A percentile compares a stretch with the other conserved stretches of the same genome.
phyloP scores from a whole-genome alignment of 2,329 filamentous ascomycete genomes.

The Golovinomyces cichoracearum region DNA sequence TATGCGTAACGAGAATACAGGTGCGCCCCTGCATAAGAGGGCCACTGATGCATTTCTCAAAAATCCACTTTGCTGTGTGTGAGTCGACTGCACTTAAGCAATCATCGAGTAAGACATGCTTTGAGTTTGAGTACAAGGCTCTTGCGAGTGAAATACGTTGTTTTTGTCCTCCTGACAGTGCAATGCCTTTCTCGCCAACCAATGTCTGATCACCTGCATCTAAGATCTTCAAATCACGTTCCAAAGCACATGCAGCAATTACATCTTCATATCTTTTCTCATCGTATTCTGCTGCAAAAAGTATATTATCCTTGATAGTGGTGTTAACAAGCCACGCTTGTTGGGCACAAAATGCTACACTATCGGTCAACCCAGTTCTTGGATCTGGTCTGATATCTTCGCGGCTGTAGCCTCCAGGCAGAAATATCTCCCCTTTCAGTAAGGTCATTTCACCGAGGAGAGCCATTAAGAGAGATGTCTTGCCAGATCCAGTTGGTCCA shows the following conservation, averaged over 20 bases:
- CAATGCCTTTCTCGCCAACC: constrained; percentile 92
- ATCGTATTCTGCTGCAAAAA: constrained; percentile 63
- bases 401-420: constrained; percentile 53
- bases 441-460: constrained; percentile 88
- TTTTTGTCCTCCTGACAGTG: constrained; percentile 88
- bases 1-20: constrained; percentile 89
- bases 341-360: constrained; percentile 86
- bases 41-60: constrained; percentile 72
- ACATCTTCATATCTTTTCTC: constrained; percentile 67
- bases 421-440: constrained; percentile 51
- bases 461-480: constrained; percentile 89
- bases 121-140: constrained; percentile 84
- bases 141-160: constrained; percentile 92
- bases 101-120: constrained; percentile 76
- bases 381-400: constrained; percentile 64
- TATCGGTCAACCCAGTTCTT: constrained; percentile 67
- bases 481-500: constrained; percentile 79
- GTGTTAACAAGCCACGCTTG: constrained; percentile 93
- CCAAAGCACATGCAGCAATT: constrained; percentile 68
- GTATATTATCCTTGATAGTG: constrained; percentile 83
- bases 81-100: constrained; percentile 92
- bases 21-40: constrained; percentile 71
- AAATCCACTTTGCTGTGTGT: constrained; percentile 95
- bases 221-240: constrained; percentile 75
- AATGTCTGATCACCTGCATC: constrained; percentile 80